phyloP scores from a whole-genome alignment of 257 asterid species.

The Solanum habrochaites region DNA sequence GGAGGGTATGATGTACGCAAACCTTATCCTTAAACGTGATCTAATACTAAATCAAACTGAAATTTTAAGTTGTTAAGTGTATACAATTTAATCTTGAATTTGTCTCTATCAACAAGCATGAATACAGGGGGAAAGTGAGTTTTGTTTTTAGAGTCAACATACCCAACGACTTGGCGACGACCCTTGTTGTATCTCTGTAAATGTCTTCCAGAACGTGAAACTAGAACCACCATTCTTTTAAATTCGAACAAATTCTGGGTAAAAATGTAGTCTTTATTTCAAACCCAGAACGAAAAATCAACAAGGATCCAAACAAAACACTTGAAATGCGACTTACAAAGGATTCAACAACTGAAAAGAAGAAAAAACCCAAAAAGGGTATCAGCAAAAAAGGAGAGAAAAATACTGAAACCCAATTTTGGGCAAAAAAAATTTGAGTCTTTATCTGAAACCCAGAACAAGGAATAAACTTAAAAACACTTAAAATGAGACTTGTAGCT shows the following conservation, averaged over 20 bases:
- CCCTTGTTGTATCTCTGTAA: constrained; percentile 71
- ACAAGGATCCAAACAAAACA: not conserved
- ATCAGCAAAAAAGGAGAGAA: not conserved
- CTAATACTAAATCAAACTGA: not conserved
- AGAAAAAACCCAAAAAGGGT: not conserved
- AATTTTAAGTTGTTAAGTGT: not conserved
- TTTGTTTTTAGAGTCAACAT: not conserved
- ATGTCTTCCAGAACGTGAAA: constrained; percentile 68
- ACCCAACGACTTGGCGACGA: constrained; percentile 93
- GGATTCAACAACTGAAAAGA: not conserved
- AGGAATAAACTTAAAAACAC: not conserved
- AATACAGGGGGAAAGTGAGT: not conserved
- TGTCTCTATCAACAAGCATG: not conserved
- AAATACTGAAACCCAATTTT: not conserved
- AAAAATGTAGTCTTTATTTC: not conserved
- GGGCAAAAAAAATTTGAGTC: not conserved
- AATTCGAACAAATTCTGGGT: constrained; percentile 17
- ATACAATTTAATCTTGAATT: not conserved
- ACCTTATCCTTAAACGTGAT: not conserved
- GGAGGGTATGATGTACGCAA: not conserved
- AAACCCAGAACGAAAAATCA: not conserved
- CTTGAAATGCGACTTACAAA: not conserved
- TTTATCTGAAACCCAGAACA: not conserved
- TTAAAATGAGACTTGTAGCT: not conserved
- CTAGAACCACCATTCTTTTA: constrained; percentile 50